phyloP scores from a whole-genome alignment of 306 rosid species.

The Cucumis hystrix region DNA sequence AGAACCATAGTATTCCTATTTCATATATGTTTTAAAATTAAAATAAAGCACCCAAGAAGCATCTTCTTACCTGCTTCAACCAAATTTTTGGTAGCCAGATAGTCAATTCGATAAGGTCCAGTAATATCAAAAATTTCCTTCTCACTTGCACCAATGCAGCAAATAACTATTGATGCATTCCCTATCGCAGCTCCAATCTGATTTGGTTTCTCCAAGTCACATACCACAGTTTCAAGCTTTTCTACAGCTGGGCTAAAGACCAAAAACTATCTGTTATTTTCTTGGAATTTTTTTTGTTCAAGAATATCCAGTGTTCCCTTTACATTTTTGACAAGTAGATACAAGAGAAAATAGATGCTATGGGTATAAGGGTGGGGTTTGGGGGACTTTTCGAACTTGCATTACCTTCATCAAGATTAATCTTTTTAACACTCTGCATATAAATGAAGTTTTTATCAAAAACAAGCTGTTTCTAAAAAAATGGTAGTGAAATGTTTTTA shows the following conservation, averaged over 20 bases:
- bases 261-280: conserved; percentile 65
- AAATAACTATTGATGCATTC: conserved; percentile 63
- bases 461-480: conserved; percentile 4
- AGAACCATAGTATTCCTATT: background rate
- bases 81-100: conserved; percentile 67
- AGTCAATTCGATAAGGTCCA: conserved; percentile 91
- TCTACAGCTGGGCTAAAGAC: conserved; percentile 99
- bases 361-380: conserved; percentile 28
- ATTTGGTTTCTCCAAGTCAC: conserved; percentile 75
- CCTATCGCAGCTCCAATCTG: conserved; percentile 58
- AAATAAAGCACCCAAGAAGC: background rate
- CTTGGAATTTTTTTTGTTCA: conserved; percentile 17
- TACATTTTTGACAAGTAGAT: background rate
- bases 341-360: conserved; percentile 11
- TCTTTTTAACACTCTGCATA: conserved; percentile 69
- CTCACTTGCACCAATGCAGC: conserved; percentile 96
- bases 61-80: conserved; percentile 54
- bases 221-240: conserved; percentile 94
- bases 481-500: background rate
- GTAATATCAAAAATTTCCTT: conserved; percentile 82
- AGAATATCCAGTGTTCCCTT: background rate
- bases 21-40: background rate
- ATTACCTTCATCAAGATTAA: conserved; percentile 41
- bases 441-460: background rate
- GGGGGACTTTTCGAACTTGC: conserved; percentile 45